Evolutionary conservation across 352 stramenopile genomes (phyloP).

Genomic region (Saprolegnia parasitica): DNA sequence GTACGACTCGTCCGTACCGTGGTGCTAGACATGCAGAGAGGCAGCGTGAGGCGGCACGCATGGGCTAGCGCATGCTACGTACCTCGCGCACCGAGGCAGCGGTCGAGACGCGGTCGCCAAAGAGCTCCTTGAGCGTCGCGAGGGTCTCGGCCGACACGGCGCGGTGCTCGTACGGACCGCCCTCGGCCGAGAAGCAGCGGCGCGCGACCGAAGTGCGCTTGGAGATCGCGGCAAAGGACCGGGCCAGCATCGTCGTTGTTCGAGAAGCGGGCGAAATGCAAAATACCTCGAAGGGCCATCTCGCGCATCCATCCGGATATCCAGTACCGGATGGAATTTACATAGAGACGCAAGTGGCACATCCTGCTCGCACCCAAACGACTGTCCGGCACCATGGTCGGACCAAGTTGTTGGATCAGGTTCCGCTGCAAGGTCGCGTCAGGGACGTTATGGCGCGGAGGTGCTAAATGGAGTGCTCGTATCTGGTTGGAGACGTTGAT

Average conservation of each 20-base stretch:
- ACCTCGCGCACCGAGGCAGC: constrained; percentile 55
- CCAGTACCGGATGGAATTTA: neutral
- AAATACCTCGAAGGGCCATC: neutral
- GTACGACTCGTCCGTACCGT: constrained; percentile 90
- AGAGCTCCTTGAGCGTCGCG: constrained; percentile 46
- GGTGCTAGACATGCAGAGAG: constrained; percentile 44
- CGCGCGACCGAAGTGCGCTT: neutral
- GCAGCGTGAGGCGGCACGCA: neutral
- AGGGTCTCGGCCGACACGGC: constrained; percentile 38
- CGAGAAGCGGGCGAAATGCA: neutral
- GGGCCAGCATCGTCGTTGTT: neutral
- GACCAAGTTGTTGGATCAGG: no score
- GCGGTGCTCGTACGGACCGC: neutral
- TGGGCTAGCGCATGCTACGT: neutral
- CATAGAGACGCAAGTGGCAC: neutral
- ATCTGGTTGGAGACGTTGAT: no score
- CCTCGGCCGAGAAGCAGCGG: constrained; percentile 7
- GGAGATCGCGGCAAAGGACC: neutral
- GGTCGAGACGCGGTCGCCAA: constrained; percentile 70
- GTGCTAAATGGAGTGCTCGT: no score
- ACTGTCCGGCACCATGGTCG: no score
- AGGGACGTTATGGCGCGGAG: no score
- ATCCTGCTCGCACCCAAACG: constrained; percentile 2
- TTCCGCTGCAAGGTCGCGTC: no score
- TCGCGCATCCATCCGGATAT: neutral